Conservation (phyloP, 2,329 filamentous ascomycete species). For the Cordyceps sp. region DNA sequence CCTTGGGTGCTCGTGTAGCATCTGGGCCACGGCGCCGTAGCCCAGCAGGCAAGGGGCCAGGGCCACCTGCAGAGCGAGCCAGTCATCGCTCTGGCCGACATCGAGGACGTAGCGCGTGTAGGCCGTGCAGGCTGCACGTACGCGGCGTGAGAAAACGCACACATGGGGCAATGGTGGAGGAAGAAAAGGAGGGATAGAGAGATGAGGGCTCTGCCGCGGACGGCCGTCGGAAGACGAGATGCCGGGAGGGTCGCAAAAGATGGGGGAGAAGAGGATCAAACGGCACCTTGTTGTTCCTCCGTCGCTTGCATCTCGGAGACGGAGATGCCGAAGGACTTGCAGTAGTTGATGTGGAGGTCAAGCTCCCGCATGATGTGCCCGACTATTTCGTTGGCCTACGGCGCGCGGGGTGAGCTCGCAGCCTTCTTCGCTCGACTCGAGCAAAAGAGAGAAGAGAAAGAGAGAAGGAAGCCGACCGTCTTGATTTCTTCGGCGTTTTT, state of each 20-base stretch:
- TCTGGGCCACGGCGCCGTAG: slow-evolving; percentile 62
- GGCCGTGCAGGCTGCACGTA: slow-evolving; percentile 48
- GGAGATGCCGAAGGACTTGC: slow-evolving; percentile 61
- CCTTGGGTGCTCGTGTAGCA: slow-evolving; percentile 46
- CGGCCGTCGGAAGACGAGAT: too few species aligned
- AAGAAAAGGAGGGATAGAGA: not conserved
- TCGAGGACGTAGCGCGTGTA: slow-evolving; percentile 82
- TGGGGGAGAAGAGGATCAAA: not conserved
- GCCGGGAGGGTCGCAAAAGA: too few species aligned
- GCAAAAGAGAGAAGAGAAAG: too few species aligned
- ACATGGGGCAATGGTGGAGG: not conserved
- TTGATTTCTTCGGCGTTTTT: slow-evolving; percentile 58
- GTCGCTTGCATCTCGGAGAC: slow-evolving; percentile 54
- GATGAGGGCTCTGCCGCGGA: too few species aligned
- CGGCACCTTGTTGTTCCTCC: slow-evolving; percentile 54
- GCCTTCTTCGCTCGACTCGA: not conserved
- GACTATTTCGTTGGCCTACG: slow-evolving; percentile 43
- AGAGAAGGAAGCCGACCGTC: slow-evolving; percentile 26
- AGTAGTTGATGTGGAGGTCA: slow-evolving; percentile 67
- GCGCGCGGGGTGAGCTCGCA: not conserved
- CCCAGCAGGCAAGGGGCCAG: slow-evolving; percentile 81
- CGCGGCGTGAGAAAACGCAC: not conserved
- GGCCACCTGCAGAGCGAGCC: slow-evolving; percentile 70
- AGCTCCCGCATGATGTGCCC: slow-evolving; percentile 66
- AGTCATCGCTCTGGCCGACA: slow-evolving; percentile 74